Conservation (phyloP, 805 yeast genomes). For the Cyberlindnera mycetangii region DNA sequence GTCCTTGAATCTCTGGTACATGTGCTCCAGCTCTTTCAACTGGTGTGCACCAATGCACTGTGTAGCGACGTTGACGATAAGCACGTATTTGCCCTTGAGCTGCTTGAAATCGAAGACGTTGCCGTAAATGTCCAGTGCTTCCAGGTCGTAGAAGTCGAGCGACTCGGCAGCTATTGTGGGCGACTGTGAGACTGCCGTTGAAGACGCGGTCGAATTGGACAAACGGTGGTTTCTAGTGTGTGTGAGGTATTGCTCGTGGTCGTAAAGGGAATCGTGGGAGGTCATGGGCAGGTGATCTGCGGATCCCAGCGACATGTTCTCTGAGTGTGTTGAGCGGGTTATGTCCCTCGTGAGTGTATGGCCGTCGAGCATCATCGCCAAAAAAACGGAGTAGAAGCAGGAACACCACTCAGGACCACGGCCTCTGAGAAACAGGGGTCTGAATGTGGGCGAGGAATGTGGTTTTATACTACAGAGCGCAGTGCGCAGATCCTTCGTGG, state of each 20-base stretch:
- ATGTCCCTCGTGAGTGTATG: constrained; percentile 9
- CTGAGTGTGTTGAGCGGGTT: constrained; percentile 1
- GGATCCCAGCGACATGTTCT: background rate
- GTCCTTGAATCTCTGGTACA: constrained; percentile 62
- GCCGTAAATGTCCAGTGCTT: constrained; percentile 58
- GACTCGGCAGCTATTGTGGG: constrained; percentile 3
- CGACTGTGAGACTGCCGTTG: background rate
- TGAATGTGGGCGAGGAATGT: background rate
- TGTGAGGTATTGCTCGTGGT: constrained; percentile 7
- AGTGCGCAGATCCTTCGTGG: too few species aligned
- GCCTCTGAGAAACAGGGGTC: too few species aligned
- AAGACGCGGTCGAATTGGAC: background rate
- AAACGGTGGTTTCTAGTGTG: constrained; percentile 3
- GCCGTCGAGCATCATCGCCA: constrained; percentile 9
- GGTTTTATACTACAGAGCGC: background rate
- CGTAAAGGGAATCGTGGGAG: background rate
- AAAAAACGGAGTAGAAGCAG: too few species aligned
- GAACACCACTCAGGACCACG: too few species aligned
- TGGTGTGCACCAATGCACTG: constrained; percentile 81
- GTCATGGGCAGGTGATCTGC: background rate
- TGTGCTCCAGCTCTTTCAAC: constrained; percentile 63
- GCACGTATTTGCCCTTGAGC: constrained; percentile 74
- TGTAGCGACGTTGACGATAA: constrained; percentile 86
- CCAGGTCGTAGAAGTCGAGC: constrained; percentile 59
- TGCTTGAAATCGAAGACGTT: constrained; percentile 55